Base-by-base conservation (phyloP, 495 filamentous ascomycete genomes). In the Chaetomidium leptoderma region DNA sequence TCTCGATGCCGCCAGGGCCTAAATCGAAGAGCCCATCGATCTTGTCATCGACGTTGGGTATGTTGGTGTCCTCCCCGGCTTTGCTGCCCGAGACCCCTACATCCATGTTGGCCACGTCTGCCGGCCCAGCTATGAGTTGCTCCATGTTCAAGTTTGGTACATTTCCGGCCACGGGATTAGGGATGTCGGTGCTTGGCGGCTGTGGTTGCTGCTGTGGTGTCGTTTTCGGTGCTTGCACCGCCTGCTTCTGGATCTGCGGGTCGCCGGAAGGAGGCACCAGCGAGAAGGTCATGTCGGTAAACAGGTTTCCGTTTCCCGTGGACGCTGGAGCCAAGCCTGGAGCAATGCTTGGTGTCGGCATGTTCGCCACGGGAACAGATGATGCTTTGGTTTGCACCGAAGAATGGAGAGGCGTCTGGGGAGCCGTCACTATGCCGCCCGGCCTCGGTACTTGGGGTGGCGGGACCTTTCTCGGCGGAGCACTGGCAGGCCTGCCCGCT, bases 231-330 rank as follows among this genome's bases (percentile, higher is more conserved):
- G 21, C 23, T 26, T 58, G 51, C 19, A 33, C 66, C 52, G 39
- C 16, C 23, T 33, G 52, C 2, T 58, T 47, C 21, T 23, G 39
- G 11, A 53, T 63, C 48, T 56, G 59, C 8, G 61, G 21, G 33
- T 74, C 70, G 14, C 46, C 56, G 6, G 61, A 59, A 4, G 71
- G 51, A 11, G 75, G 70, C 4, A 72, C 75, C 7, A 77, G 63
- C 0, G 75, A 72, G 54, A 78, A 78, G 13, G 69, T 69, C 72
- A 75, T 75, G 55, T 77, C 66, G 9, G 76, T 76, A 56, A 77
- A 79, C 39, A 67, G 55, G 27, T 58, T 67, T 32, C 53, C 61
- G 36, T 59, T 52, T 55, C 43, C 64, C 33, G 49, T 44, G 51
- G 24, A 53, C 19, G 59, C 56, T 30, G 27, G 53, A 16, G 36